Evolutionary conservation across 495 filamentous ascomycete genomes (phyloP).

Genomic region (Cryomyces antarcticus): DNA sequence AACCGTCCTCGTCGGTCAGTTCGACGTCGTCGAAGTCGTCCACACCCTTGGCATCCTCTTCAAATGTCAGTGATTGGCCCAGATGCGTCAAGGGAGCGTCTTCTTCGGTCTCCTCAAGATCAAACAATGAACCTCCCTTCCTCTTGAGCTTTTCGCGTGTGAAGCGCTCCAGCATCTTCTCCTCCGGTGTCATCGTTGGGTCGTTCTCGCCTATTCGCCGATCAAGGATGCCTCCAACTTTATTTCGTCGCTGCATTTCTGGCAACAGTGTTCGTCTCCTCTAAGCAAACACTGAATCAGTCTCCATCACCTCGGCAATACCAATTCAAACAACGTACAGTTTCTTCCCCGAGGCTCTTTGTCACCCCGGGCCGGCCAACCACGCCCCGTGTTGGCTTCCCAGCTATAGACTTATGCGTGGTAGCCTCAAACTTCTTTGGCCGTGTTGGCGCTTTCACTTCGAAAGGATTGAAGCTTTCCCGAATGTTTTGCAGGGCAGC

Average conservation of each 20-base stretch:
- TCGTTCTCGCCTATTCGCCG: conserved; percentile 92
- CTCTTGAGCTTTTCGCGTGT: conserved; percentile 60
- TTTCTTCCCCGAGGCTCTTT: conserved; percentile 74
- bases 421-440: conserved; percentile 58
- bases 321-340: conserved; percentile 28
- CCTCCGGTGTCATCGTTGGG: conserved; percentile 79
- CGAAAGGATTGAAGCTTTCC: conserved; percentile 93
- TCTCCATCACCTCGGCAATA: neutral
- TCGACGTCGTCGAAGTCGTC: conserved; percentile 62
- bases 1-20: conserved; percentile 28
- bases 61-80: conserved; percentile 49
- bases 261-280: conserved; percentile 59
- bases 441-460: conserved; percentile 51
- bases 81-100: conserved; percentile 61
- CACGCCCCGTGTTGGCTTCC: conserved; percentile 28
- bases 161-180: conserved; percentile 80
- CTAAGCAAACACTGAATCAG: conserved; percentile 19
- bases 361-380: conserved; percentile 56
- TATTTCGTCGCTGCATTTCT: conserved; percentile 71
- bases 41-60: conserved; percentile 25
- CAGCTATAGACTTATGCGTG: conserved; percentile 33
- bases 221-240: conserved; percentile 81
- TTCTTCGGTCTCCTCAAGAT: conserved; percentile 70
- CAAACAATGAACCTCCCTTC: conserved; percentile 61
- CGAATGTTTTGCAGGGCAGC: conserved; percentile 64